Base-by-base conservation (phyloP, 352 stramenopile species). In the Elongisporangium anandrum region DNA sequence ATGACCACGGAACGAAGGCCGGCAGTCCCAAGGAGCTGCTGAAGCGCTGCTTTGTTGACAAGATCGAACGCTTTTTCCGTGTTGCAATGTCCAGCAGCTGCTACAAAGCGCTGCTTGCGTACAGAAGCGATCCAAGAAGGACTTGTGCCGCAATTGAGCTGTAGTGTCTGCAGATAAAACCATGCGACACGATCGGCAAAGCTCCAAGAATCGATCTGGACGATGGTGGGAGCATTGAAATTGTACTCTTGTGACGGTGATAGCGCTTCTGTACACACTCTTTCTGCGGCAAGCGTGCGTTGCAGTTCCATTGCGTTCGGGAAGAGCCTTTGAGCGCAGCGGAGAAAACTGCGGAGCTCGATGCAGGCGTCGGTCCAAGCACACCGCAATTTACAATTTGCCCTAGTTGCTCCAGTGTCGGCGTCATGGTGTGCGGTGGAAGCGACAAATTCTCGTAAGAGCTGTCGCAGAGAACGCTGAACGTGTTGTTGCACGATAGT, bases 141-240 rank as follows among this genome's bases (percentile, higher is more conserved):
- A 15, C 20, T 41, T 15, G 29, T 41, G 9, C 29, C 9, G 9
- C 4, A 41, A 13, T 8, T 1, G 4, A 4, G 29, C 29, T 41
- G 4, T 2, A 41, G 29, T 15, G 29, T 41, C 29, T 41, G 29
- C 4, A 73, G 26, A 29, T 59, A 67, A 4, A 73, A 12, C 66
- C 66, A 70, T 12, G 66, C 53, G 8, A 73, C 9, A 50, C 66
- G 56, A 19, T 73, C 66, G 0, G 69, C 63, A 3, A 73, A 56
- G 50, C 38, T 56, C 54, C 62, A 73, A 41, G 29, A 41, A 41
- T 41, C 29, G 29, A 3, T 34, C 24, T 34, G 24, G 3, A 34
- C 24, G 24, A 41, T 41, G 29, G 4, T 41, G 29, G 29, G 9
- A 8, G 5, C 29, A 41, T 41, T 41, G 5, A 1, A 1, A 41